Evolutionary conservation across 257 asterid genomes (phyloP).

Genomic region (Ophiorrhiza pumila): DNA sequence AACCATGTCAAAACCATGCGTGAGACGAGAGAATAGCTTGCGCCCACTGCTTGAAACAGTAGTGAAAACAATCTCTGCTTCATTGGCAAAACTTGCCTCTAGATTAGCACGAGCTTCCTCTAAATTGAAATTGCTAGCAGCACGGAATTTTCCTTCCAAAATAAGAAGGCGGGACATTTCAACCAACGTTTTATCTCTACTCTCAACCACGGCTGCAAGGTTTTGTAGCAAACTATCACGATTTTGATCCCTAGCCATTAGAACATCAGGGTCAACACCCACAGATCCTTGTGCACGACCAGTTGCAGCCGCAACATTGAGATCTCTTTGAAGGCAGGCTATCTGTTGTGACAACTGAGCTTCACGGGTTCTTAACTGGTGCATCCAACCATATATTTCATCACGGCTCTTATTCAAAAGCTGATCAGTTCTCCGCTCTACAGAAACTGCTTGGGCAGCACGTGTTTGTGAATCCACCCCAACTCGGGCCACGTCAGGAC

Average conservation of each 20-base stretch:
- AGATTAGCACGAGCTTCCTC: conserved; percentile 97
- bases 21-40: conserved; percentile 83
- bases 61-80: conserved; percentile 96
- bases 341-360: conserved; percentile 81
- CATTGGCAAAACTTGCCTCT: conserved; percentile 99
- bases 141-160: conserved; percentile 79
- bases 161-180: conserved; percentile 93
- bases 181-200: conserved; percentile 81
- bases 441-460: conserved; percentile 99
- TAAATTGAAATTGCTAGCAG: conserved; percentile 66
- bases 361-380: conserved; percentile 70
- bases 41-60: conserved; percentile 99
- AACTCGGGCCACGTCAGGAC: conserved; percentile 95
- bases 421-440: conserved; percentile 92
- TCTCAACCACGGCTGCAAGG: conserved; percentile 93
- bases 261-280: conserved; percentile 97
- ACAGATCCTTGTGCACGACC: conserved; percentile 96
- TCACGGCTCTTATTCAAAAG: conserved; percentile 79
- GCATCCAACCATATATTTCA: conserved; percentile 89
- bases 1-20: conserved; percentile 99
- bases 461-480: conserved; percentile 98
- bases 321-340: conserved; percentile 82
- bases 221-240: conserved; percentile 78
- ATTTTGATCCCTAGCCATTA: conserved; percentile 88
- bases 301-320: conserved; percentile 63